Base-by-base conservation (phyloP, 176 grass and related monocot species). In the Triticum monococcum region DNA sequence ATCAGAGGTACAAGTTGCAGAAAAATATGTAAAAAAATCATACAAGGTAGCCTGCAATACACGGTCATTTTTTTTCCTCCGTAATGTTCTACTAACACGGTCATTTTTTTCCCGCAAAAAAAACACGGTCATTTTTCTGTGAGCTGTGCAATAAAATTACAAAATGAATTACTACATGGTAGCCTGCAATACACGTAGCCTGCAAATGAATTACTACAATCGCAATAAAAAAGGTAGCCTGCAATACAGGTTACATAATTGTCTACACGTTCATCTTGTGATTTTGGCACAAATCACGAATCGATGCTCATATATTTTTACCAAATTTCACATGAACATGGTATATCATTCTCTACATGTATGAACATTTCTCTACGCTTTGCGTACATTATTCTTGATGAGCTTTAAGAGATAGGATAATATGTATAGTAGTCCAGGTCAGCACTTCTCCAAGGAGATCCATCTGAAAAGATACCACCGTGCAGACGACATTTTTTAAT, bases 401-500 rank as follows among this genome's bases (percentile, higher is more conserved):
- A 75, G 41, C 26, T 26, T 28, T 48, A 28, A 8, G 16, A 75
- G 16, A 4, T 3, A 74, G 72, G 72, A 75, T 74, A 23, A 41
- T 41, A 24, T 72, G n/a, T 73, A 46, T 8, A 52, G 48, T 54
- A 54, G 72, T 26, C 72, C 72, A 75, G 24, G 10, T 13, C 12
- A 24, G 9, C 40, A 73, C 38, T 14, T 43, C 41, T 24, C 6
- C 25, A 28, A 18, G 41, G 26, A 12, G 8, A 48, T 5, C 5
- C 18, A 2, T 36, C 32, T 57, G 8, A 33, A 23, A 79, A 56
- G 60, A 18, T 5, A 41, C 60, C 61, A 13, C 43, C 64, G 25
- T 33, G 52, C 67, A 75, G 72, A 46, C 73, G 59, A 18, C 33
- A 80, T 60, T 78, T 60, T 78, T 77, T 54, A 48, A 86, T 78